Conservation (phyloP, 371 early-diverging fungal species). For the Mucor circinelloides region DNA sequence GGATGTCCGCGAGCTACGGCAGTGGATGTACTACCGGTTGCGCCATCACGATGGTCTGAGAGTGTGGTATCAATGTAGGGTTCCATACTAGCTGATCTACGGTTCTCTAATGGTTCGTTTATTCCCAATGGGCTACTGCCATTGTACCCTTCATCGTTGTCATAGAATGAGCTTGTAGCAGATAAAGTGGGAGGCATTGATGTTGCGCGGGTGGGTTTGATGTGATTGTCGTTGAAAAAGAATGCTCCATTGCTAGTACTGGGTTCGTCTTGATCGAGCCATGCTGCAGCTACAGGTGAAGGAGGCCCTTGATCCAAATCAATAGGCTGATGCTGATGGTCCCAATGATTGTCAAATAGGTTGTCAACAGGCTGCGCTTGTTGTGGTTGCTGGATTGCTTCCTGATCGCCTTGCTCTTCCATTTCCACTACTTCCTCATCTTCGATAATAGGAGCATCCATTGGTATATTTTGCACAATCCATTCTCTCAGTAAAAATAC, state of each 20-base stretch:
- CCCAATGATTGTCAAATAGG: slow-evolving; percentile 9
- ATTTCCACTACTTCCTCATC: background rate
- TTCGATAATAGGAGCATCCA: slow-evolving; percentile 8
- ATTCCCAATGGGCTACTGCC: background rate
- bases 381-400: background rate
- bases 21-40: background rate
- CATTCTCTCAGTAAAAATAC: slow-evolving; percentile 86
- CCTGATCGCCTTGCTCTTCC: background rate
- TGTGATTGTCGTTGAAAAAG: background rate
- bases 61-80: slow-evolving; percentile 2
- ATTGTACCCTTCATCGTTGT: background rate
- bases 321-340: background rate
- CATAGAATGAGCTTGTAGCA: background rate
- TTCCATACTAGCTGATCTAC: slow-evolving; percentile 16
- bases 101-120: background rate
- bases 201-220: slow-evolving; percentile 4
- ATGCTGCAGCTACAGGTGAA: background rate
- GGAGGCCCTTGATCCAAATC: background rate
- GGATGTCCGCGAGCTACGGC: slow-evolving; percentile 1
- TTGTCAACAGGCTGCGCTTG: background rate
- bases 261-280: background rate
- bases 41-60: background rate
- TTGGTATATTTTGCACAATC: slow-evolving; percentile 79
- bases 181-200: slow-evolving; percentile 17
- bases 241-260: background rate